These are phyloP conservation scores for Alternaria sp. DNA, from an alignment of 2,329 filamentous ascomycete species.

Conservation along the genomic window DNA sequence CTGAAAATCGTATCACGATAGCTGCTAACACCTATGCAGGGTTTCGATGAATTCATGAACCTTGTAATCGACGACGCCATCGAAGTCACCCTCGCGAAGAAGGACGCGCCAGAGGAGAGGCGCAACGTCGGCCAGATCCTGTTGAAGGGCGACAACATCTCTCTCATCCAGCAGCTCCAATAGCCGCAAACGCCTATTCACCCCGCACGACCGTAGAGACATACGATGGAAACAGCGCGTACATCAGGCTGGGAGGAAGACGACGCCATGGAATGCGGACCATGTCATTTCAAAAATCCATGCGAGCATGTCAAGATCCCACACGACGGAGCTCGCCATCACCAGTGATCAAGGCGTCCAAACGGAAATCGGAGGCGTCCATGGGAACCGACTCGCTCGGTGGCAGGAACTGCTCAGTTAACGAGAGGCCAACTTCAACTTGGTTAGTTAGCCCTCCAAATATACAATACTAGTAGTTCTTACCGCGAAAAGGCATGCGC, in stretches of 20 bases:
- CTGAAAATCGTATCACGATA: not conserved
- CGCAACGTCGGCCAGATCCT: slow-evolving; percentile 83
- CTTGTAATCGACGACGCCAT: slow-evolving; percentile 94
- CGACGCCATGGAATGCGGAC: not conserved
- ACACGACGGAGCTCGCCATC: slow-evolving; percentile 64
- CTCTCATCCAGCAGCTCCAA: slow-evolving; percentile 68
- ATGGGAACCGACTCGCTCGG: slow-evolving; percentile 73
- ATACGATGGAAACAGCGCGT: slow-evolving; percentile 16
- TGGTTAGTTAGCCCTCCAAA: slow-evolving; percentile 49
- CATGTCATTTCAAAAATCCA: slow-evolving; percentile 11
- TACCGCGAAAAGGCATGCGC: slow-evolving; percentile 68
- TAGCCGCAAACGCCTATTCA: slow-evolving; percentile 18
- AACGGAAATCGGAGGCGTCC: slow-evolving; percentile 76
- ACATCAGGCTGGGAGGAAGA: slow-evolving; percentile 9
- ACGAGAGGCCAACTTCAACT: slow-evolving; percentile 74
- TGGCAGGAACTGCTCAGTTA: slow-evolving; percentile 83
- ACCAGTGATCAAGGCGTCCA: slow-evolving; percentile 80
- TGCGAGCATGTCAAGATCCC: slow-evolving; percentile 17
- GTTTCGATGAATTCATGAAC: slow-evolving; percentile 99
- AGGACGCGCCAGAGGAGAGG: slow-evolving; percentile 78
- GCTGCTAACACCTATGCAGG: slow-evolving; percentile 61
- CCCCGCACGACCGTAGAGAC: slow-evolving; percentile 10
- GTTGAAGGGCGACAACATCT: slow-evolving; percentile 88
- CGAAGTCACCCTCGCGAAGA: slow-evolving; percentile 85
- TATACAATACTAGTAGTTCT: slow-evolving; percentile 49